phyloP scores from a whole-genome alignment of 2,329 filamentous ascomycete species.

The Zymoseptoria passerinii region DNA sequence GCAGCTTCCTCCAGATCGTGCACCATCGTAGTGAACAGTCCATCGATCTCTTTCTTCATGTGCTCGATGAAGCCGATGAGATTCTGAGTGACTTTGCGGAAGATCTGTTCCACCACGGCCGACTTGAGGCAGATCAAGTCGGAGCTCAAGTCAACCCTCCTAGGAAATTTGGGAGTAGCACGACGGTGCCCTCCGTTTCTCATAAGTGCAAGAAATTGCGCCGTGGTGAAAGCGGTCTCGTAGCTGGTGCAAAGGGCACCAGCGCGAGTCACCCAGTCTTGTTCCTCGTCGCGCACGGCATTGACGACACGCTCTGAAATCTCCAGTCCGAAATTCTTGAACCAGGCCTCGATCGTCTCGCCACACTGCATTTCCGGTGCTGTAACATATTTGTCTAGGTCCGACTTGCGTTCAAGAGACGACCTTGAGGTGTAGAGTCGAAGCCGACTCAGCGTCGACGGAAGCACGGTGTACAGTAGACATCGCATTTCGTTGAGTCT shows the following conservation, averaged over 20 bases:
- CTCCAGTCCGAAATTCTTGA: neutral
- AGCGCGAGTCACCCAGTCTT: neutral
- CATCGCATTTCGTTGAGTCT: no score
- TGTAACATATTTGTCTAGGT: neutral
- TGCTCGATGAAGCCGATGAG: neutral
- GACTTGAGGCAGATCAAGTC: neutral
- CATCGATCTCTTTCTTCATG: neutral
- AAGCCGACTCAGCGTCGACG: conserved; percentile 5
- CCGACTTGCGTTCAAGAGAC: neutral
- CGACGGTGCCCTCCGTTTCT: neutral
- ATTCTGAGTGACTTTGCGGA: neutral
- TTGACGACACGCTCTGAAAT: neutral
- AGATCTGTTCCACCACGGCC: neutral
- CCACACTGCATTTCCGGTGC: neutral
- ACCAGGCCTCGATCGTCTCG: neutral
- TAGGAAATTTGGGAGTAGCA: neutral
- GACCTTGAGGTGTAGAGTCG: neutral
- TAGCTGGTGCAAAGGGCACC: neutral
- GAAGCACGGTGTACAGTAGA: no score
- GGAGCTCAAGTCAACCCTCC: conserved; percentile 4
- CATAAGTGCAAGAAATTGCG: conserved; percentile 1
- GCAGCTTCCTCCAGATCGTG: no score
- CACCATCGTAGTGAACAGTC: neutral
- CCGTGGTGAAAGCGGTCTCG: neutral
- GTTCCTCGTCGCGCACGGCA: neutral